Conservation (phyloP, 352 stramenopile genomes). For the Globisporangium paddicum region DNA sequence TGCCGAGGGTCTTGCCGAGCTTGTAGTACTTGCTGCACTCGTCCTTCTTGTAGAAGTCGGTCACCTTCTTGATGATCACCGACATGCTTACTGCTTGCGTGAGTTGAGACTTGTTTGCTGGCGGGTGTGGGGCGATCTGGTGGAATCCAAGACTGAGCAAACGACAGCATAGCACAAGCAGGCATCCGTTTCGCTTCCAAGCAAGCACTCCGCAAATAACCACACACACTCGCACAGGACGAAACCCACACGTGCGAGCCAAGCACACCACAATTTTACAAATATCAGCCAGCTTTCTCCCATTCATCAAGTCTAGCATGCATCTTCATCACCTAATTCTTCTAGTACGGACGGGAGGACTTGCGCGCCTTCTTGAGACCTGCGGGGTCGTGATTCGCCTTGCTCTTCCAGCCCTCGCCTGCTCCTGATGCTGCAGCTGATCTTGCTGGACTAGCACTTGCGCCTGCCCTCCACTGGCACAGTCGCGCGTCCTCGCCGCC, state of each 20-base stretch:
- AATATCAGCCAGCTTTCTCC: too few relatives aligned
- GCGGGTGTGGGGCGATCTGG: not conserved
- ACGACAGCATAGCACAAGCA: not conserved
- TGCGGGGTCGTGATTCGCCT: conserved; percentile 32
- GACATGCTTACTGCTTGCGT: conserved; percentile 34
- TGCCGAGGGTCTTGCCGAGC: conserved; percentile 83
- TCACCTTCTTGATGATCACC: conserved; percentile 82
- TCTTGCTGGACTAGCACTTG: not conserved
- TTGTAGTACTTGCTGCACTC: conserved; percentile 90
- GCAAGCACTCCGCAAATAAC: not conserved
- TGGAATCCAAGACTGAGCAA: not conserved
- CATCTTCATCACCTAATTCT: not conserved
- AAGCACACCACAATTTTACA: too few relatives aligned
- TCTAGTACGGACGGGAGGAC: conserved; percentile 65
- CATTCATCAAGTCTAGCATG: too few relatives aligned
- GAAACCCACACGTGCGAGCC: not conserved
- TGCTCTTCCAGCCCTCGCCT: conserved; percentile 16
- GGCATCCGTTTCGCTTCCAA: conserved; percentile 1
- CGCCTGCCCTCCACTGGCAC: conserved; percentile 60
- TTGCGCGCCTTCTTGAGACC: conserved; percentile 73
- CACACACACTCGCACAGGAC: not conserved
- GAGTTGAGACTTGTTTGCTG: not conserved
- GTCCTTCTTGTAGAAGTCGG: conserved; percentile 86
- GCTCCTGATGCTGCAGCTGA: not conserved
- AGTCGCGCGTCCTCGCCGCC: conserved; percentile 85